A percentile compares a stretch with the other conserved stretches of the same genome.
Evolutionary conservation across 129 eudicot species (phyloP).

Genomic region (Flaveria ramosissima): DNA sequence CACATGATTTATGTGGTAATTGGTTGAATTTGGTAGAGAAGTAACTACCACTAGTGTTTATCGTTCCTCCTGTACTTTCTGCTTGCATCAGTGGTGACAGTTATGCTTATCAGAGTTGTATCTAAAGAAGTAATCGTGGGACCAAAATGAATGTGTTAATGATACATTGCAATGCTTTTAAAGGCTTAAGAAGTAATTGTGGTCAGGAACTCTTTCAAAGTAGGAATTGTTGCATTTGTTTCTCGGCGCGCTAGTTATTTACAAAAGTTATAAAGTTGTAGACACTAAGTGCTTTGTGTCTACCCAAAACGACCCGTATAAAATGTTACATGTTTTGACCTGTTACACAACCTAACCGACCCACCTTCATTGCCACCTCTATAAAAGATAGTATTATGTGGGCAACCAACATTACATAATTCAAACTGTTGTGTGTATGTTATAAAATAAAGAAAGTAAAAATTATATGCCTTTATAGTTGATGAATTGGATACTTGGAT

Average conservation of each 20-base stretch:
- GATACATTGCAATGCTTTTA: not conserved
- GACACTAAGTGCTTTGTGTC: not conserved
- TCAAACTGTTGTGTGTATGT: not conserved
- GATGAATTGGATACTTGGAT: not conserved
- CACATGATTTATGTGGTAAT: slow-evolving; percentile 12
- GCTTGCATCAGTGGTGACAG: not conserved
- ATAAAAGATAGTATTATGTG: no score
- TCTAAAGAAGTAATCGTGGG: slow-evolving; percentile 12
- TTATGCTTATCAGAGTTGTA: no score
- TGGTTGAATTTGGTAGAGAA: not conserved
- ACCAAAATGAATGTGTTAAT: not conserved
- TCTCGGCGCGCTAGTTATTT: not conserved
- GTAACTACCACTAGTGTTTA: not conserved
- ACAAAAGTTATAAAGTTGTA: not conserved
- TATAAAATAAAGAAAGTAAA: not conserved
- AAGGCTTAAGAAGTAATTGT: not conserved
- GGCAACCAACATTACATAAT: not conserved
- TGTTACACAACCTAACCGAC: not conserved
- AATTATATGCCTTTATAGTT: not conserved
- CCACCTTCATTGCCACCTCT: no score
- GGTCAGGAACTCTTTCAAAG: not conserved
- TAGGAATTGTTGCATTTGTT: not conserved
- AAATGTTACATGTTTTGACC: not conserved
- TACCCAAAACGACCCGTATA: not conserved
- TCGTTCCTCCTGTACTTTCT: not conserved